Evolutionary conservation across 257 asterid genomes (phyloP).

Genomic region (Solanum paucissectum): DNA sequence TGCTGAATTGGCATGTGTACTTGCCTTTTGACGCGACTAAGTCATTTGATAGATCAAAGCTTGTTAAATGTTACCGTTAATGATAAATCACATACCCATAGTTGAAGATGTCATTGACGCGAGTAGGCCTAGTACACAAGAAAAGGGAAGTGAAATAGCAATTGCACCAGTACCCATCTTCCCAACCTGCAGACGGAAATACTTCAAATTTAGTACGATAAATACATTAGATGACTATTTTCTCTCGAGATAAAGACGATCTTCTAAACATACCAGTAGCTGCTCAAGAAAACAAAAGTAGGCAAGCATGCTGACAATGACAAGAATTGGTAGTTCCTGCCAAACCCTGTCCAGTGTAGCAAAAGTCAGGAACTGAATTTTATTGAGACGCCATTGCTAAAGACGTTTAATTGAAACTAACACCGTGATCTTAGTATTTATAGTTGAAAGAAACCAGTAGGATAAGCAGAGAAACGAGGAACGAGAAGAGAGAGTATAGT

Average conservation of each 20-base stretch:
- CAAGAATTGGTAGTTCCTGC: conserved; percentile 85
- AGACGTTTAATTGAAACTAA: background rate
- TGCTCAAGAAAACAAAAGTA: conserved; percentile 92
- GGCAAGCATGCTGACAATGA: conserved; percentile 76
- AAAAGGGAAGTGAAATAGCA: conserved; percentile 81
- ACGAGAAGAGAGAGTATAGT: background rate
- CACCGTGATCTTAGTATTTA: background rate
- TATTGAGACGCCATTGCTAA: background rate
- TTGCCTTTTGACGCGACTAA: background rate
- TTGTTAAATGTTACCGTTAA: background rate
- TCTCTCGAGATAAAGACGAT: background rate
- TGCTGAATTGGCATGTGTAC: background rate
- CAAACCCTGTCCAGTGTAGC: conserved; percentile 45
- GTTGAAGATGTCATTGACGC: conserved; percentile 76
- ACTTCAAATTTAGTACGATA: background rate
- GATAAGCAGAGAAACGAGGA: background rate
- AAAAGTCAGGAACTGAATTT: background rate
- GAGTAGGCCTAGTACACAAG: conserved; percentile 74
- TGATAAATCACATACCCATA: conserved; percentile 44
- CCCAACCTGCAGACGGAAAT: conserved; percentile 32
- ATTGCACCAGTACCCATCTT: conserved; percentile 62
- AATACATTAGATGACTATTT: background rate
- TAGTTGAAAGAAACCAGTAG: background rate
- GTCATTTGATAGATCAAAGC: background rate
- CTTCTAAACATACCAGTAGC: conserved; percentile 47